Base-by-base conservation (phyloP, 2,329 filamentous ascomycete species). In the Grosmannia clavigera region DNA sequence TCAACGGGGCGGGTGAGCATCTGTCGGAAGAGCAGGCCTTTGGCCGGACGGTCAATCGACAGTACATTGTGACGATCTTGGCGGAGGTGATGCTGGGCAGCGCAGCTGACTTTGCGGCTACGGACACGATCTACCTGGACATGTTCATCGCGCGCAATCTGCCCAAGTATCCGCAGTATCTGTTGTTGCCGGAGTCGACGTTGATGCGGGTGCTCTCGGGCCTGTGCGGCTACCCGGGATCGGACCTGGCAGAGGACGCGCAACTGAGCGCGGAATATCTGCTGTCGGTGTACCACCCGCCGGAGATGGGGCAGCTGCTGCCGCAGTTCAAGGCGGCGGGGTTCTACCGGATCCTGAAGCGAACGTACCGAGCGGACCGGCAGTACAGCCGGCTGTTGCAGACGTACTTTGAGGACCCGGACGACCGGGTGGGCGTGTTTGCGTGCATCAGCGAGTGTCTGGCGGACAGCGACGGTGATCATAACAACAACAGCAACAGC, bases 71-170 rank as follows among this genome's bases (percentile, higher is more conserved):
- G 65, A 92, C 89, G 55, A 95, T 96, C 60, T 75, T 99, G 61
- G 79, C 95, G 12, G 91, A 96, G 70, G 86, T 96, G 33, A 95
- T 99, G 90, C 27, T 33, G n/a, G 88, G 85, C 57, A 75, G 38
- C 38, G 14, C 83, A 0, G 77, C 80, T 4, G 83, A 88, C 55
- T 97, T 96, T 71, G 81, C 84, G 0, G 73, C 85, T 0, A 83
- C 88, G 62, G 91, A 97, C 68, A 92, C 88, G 14, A 89, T 99
- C 60, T 99, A 96, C 71, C 81, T 99, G 53, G 91, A 99, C 72
- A 99, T 99, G 91, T 99, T 99, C 69, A 88, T 99, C 69, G 92
- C 94, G 22, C 85, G 94, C 60, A 99, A 96, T 69, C 75, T 99
- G 57, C 90, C 95, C 3, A 99, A 99, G 71, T 99, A 96, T 68